Evolutionary conservation across 1,284 basidiomycete genomes (phyloP), one percentile per base, ranked within the genome.

Genomic region (Tausonia pullulans): DNA sequence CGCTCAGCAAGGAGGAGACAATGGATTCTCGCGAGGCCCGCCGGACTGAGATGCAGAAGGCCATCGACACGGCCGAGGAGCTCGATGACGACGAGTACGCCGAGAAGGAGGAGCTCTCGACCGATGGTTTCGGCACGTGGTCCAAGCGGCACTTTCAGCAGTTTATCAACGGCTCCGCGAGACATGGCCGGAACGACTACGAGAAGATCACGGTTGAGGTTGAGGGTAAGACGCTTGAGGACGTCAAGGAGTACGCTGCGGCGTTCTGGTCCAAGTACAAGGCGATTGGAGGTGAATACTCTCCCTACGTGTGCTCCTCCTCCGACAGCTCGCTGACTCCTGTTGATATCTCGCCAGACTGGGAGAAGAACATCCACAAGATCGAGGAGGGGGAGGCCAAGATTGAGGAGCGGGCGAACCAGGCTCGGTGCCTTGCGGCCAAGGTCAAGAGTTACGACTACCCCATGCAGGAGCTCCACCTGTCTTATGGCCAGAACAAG

Each of bases 401-500:
- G 74, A 88, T 92, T 52, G 84, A 87, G 64, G 88, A 89, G 67
- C 83, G 93, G 41, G 89, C 92, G 72, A 79, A 81, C 41, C 81
- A 69, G 54, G 67, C 69, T 27, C 58, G 65, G 41, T 63, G 90
- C 8, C 81, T 93, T 51, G 75, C 82, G 56, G 83, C 85, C 72
- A 96, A 96, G 76, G 88, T 97, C 71, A 79, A 80, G 45, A 86
- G 86, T 4, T 87, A 90, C 69, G 81, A 81, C 49, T 89, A 87
- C 75, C 93, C 94, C 0, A 90, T 96, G 86, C 93, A 96, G 75
- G 91, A 95, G 74, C 84, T 97, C 62, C 89, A 94, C 76, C 84
- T 97, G 63, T 87, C 88, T 74, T 96, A 96, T 72, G 90, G 90
- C 0, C 91, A 91, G 65, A 93, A 95, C 69, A 93, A 96, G 76